Evolutionary conservation across 495 filamentous ascomycete species (phyloP).

Genomic region (Podospora appendiculata): DNA sequence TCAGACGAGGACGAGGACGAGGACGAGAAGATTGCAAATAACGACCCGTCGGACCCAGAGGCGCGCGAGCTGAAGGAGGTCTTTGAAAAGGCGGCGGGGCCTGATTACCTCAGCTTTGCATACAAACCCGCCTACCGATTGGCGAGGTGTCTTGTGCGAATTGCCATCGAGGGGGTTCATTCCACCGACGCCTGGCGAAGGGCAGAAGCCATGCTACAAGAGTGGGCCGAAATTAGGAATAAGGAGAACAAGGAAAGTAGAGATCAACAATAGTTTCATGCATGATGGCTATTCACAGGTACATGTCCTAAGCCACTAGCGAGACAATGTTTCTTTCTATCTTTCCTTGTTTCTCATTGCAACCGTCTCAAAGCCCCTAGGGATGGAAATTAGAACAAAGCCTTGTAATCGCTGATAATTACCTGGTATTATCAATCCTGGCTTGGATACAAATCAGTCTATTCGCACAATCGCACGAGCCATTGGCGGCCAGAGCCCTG

Average conservation of each 20-base stretch:
- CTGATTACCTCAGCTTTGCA: neutral
- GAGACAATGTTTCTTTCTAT: no score
- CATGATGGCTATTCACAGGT: no score
- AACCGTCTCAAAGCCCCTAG: no score
- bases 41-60: neutral
- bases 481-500: no score
- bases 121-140: constrained; percentile 1
- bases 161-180: neutral
- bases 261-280: no score
- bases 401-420: no score
- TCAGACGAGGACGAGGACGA: neutral
- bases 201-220: neutral
- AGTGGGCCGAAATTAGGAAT: neutral
- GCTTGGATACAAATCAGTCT: no score
- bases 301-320: no score
- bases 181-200: neutral
- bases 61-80: neutral
- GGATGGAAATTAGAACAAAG: no score
- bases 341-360: no score
- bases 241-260: neutral
- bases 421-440: no score
- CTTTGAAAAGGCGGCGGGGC: constrained; percentile 1
- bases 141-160: neutral
- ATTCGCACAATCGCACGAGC: no score
- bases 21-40: neutral